These are phyloP conservation scores for Carex scoparia DNA, from an alignment of 176 grass and related monocot species.

Conservation along the genomic window DNA sequence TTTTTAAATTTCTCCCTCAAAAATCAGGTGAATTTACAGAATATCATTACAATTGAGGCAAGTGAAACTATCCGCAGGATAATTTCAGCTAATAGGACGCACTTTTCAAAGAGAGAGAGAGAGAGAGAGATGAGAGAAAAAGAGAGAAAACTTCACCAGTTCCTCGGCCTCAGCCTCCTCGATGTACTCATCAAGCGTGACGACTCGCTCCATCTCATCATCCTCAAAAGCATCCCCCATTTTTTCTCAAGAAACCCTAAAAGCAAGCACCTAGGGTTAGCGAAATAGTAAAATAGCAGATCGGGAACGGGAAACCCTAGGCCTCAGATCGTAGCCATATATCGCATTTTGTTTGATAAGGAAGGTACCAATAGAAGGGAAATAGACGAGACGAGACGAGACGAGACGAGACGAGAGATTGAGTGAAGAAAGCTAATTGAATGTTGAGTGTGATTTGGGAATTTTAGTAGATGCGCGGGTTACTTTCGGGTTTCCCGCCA, in stretches of 20 bases:
- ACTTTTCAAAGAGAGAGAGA: not conserved
- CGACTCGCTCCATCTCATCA: slow-evolving; percentile 51
- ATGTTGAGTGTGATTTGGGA: not conserved
- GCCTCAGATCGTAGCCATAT: not conserved
- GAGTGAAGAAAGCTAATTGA: slow-evolving; percentile 5
- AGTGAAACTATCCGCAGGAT: not conserved
- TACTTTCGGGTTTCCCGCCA: slow-evolving; percentile 31
- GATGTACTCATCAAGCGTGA: slow-evolving; percentile 82
- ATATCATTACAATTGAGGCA: not conserved
- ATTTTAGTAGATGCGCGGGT: not conserved
- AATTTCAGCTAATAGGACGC: not conserved
- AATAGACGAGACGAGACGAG: not conserved
- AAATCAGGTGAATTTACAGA: not conserved
- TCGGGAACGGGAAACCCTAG: slow-evolving; percentile 14
- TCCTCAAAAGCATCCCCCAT: slow-evolving; percentile 68
- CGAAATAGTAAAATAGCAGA: not conserved
- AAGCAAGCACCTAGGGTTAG: not conserved
- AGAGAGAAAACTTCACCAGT: slow-evolving; percentile 32
- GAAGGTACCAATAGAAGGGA: not conserved
- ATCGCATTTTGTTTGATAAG: not conserved
- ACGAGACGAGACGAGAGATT: not conserved
- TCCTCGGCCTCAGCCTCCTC: slow-evolving; percentile 82
- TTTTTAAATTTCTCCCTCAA: not conserved
- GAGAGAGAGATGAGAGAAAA: not conserved
- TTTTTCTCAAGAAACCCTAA: slow-evolving; percentile 24